Percentiles rank a stretch among this genome's conserved stretches.
phyloP scores from a whole-genome alignment of 306 rosid genomes.

The Rosa multiflora region DNA sequence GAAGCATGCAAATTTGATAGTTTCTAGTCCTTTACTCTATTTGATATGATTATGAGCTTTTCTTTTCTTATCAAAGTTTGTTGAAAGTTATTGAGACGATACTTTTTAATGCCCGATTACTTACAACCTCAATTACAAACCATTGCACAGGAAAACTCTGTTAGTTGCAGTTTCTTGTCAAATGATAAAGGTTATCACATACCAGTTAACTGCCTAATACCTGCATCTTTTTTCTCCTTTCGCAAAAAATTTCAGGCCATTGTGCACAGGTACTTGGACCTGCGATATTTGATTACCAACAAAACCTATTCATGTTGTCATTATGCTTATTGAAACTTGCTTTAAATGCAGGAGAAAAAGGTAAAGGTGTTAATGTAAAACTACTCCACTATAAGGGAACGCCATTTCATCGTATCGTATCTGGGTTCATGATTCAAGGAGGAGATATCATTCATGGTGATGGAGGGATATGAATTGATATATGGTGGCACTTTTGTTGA shows the following conservation, averaged over 20 bases:
- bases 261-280: conserved; percentile 70
- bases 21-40: conserved; percentile 9
- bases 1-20: background rate
- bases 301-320: conserved; percentile 4
- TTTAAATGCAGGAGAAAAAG: conserved; percentile 56
- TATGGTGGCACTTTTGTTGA: conserved; percentile 72
- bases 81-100: background rate
- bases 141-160: background rate
- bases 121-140: background rate
- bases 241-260: conserved; percentile 79
- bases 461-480: conserved; percentile 71
- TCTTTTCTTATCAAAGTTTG: conserved; percentile 5
- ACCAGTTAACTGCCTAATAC: conserved; percentile 26
- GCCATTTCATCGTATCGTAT: conserved; percentile 72
- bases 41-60: conserved; percentile 12
- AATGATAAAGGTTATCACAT: conserved; percentile 7
- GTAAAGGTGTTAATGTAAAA: conserved; percentile 52
- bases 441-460: conserved; percentile 64
- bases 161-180: background rate
- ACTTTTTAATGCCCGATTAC: background rate
- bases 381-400: conserved; percentile 69
- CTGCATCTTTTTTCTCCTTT: background rate
- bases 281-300: background rate
- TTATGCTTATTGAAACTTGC: conserved; percentile 13
- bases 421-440: conserved; percentile 83